Percentiles rank a stretch among this genome's conserved stretches.
phyloP scores from a whole-genome alignment of 2,329 filamentous ascomycete species.

The Phialophora tarda region DNA sequence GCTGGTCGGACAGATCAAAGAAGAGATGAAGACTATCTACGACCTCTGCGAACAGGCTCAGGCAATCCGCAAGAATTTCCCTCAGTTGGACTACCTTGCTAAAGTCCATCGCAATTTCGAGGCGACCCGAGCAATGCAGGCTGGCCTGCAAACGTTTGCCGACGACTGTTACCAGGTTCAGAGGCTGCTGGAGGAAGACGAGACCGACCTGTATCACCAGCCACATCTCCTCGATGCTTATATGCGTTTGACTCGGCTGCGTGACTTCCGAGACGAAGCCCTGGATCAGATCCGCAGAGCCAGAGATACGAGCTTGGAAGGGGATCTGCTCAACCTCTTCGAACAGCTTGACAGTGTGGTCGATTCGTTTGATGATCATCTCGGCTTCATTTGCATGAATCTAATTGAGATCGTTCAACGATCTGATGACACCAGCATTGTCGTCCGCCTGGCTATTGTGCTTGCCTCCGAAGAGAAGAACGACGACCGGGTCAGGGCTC shows the following conservation, averaged over 20 bases:
- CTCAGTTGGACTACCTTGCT: slow-evolving; percentile 69
- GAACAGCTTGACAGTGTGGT: slow-evolving; percentile 82
- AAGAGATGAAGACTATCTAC: slow-evolving; percentile 99
- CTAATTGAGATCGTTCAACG: slow-evolving; percentile 84
- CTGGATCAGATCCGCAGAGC: slow-evolving; percentile 91
- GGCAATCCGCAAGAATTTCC: slow-evolving; percentile 97
- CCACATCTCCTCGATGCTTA: slow-evolving; percentile 88
- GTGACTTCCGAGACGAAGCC: slow-evolving; percentile 93
- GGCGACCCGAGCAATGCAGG: slow-evolving; percentile 90
- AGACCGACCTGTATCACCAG: slow-evolving; percentile 85
- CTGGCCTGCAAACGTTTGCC: slow-evolving; percentile 85
- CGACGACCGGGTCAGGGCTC: slow-evolving; percentile 84
- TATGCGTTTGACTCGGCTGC: slow-evolving; percentile 86
- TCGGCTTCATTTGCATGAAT: slow-evolving; percentile 86
- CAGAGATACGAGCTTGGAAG: slow-evolving; percentile 73
- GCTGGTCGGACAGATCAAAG: slow-evolving; percentile 89
- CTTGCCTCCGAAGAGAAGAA: slow-evolving; percentile 97
- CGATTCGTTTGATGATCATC: slow-evolving; percentile 94
- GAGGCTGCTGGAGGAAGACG: slow-evolving; percentile 78
- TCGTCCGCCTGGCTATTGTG: slow-evolving; percentile 88
- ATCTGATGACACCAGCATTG: slow-evolving; percentile 79
- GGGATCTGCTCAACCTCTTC: slow-evolving; percentile 90
- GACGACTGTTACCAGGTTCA: slow-evolving; percentile 77
- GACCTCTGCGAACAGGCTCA: slow-evolving; percentile 96
- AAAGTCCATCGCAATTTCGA: slow-evolving; percentile 85